phyloP scores from a whole-genome alignment of 1,139 yeast species.

The Yamadazyma sp. region DNA sequence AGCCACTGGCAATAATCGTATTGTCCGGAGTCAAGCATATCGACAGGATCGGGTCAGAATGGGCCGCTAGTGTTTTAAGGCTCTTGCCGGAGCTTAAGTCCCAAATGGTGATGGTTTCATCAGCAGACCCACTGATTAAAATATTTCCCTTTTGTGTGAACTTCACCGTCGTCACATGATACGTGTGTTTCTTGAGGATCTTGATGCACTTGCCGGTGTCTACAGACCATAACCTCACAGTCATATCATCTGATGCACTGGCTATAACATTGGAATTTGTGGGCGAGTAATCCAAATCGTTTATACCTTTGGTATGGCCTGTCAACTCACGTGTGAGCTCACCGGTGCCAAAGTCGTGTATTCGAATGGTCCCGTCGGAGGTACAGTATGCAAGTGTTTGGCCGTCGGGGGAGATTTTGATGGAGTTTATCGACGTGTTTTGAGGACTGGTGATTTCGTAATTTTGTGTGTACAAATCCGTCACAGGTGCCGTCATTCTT shows the following conservation, averaged over 20 bases:
- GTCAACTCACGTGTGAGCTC: conserved; percentile 34
- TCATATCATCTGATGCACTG: conserved; percentile 79
- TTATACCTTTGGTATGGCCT: conserved; percentile 71
- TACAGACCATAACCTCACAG: conserved; percentile 74
- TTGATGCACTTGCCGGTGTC: conserved; percentile 52
- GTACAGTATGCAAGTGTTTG: conserved; percentile 56
- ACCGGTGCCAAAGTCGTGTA: conserved; percentile 22
- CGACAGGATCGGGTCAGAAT: conserved; percentile 84
- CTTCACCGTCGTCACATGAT: conserved; percentile 71
- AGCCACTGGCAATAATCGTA: conserved; percentile 79
- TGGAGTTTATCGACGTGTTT: conserved; percentile 11
- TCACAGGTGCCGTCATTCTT: conserved; percentile 1
- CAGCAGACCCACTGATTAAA: conserved; percentile 80
- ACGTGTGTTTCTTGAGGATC: conserved; percentile 77
- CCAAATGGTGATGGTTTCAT: conserved; percentile 91
- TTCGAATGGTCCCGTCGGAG: conserved; percentile 28
- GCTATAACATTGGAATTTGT: conserved; percentile 69
- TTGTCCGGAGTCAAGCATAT: conserved; percentile 77
- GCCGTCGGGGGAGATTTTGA: conserved; percentile 70
- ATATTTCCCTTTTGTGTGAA: conserved; percentile 78
- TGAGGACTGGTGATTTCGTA: conserved; percentile 2
- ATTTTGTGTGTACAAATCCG: conserved; percentile 8
- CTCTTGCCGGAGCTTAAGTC: conserved; percentile 72
- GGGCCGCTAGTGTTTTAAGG: conserved; percentile 84
- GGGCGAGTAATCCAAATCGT: conserved; percentile 75